phyloP scores from a whole-genome alignment of 1,139 yeast genomes.

The Blastobotrys buckinghamii region DNA sequence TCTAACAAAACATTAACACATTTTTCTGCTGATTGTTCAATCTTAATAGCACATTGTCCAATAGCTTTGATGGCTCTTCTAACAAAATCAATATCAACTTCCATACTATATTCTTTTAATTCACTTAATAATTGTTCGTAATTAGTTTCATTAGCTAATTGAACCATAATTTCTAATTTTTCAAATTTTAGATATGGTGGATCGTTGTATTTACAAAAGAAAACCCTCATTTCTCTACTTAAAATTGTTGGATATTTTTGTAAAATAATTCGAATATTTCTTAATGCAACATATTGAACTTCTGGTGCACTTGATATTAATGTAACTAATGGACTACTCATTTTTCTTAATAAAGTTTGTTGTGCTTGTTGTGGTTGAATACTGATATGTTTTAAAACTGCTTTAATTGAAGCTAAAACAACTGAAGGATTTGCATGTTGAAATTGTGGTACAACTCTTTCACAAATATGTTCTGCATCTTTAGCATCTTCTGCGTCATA shows the following conservation, averaged over 20 bases:
- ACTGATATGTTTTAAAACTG: conserved; percentile 68
- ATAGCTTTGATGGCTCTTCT: conserved; percentile 75
- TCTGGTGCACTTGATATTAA: conserved; percentile 84
- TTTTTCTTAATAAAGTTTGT: conserved; percentile 52
- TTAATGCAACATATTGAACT: conserved; percentile 90
- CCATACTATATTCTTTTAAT: conserved; percentile 86
- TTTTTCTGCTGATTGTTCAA: conserved; percentile 53
- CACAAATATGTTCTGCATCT: conserved; percentile 83
- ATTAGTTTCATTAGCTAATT: conserved; percentile 70
- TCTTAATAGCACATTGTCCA: conserved; percentile 84
- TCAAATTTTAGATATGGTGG: conserved; percentile 91
- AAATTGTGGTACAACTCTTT: conserved; percentile 87
- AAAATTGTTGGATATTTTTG: conserved; percentile 83
- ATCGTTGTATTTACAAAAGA: conserved; percentile 90
- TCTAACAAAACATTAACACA: conserved; percentile 75
- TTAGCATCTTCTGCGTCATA: conserved; percentile 48
- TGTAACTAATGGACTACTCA: conserved; percentile 90
- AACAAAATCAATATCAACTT: conserved; percentile 87
- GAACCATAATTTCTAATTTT: conserved; percentile 82
- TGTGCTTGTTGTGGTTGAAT: conserved; percentile 42
- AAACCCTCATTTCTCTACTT: conserved; percentile 77
- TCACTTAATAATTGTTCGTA: conserved; percentile 71
- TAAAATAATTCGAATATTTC: conserved; percentile 82
- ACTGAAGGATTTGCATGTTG: conserved; percentile 98
- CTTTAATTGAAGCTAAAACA: conserved; percentile 80